phyloP scores from a whole-genome alignment of 108 stramenopile species.

The Skeletonema marinoi region DNA sequence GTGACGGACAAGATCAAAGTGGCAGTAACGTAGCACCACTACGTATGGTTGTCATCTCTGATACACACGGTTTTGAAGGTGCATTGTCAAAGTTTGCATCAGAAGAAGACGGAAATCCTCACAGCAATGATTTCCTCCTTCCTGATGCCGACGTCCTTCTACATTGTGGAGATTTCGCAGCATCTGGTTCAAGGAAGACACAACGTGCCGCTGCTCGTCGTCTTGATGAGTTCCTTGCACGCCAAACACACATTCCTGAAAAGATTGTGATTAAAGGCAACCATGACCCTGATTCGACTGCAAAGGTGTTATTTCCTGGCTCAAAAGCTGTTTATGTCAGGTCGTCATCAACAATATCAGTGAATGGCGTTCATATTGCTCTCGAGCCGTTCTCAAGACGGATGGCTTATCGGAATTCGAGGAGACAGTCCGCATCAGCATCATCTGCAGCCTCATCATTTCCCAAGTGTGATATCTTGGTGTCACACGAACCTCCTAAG shows the following conservation, averaged over 20 bases:
- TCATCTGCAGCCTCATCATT: background rate
- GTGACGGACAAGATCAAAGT: conserved; percentile 1
- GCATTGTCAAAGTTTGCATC: conserved; percentile 38
- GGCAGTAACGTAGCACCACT: conserved; percentile 33
- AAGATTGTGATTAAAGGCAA: conserved; percentile 82
- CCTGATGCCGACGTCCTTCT: conserved; percentile 71
- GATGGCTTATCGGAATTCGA: conserved; percentile 41
- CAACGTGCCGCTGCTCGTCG: conserved; percentile 30
- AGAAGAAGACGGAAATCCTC: background rate
- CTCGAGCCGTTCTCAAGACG: conserved; percentile 53
- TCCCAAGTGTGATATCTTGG: conserved; percentile 63
- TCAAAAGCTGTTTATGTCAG: conserved; percentile 67
- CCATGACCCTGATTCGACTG: conserved; percentile 71
- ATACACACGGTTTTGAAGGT: conserved; percentile 78
- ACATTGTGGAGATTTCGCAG: conserved; percentile 79
- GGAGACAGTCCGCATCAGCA: conserved; percentile 4
- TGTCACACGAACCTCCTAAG: conserved; percentile 70
- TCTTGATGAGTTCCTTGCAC: conserved; percentile 66
- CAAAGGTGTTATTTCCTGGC: conserved; percentile 28
- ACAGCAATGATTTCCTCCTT: conserved; percentile 37
- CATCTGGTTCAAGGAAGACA: conserved; percentile 41
- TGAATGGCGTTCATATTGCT: conserved; percentile 47
- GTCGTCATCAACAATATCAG: conserved; percentile 36
- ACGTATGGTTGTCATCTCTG: conserved; percentile 62
- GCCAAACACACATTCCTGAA: conserved; percentile 63